Base-by-base conservation (phyloP, 1,284 basidiomycete species). In the Termitomyces sp. region DNA sequence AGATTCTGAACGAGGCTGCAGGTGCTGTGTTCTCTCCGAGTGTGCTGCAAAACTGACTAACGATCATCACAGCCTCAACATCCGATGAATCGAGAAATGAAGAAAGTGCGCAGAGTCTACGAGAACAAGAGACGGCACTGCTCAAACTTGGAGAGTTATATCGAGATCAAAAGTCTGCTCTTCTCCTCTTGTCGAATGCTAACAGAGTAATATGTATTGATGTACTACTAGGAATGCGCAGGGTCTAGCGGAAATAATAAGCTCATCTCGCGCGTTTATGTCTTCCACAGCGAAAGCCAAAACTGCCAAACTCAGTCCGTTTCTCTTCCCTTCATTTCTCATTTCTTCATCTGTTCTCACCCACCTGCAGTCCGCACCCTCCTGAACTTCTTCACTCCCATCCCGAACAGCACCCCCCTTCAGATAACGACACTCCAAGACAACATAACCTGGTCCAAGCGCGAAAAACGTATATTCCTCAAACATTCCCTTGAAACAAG, bases 251-350 rank as follows among this genome's bases (percentile, higher is more conserved):
- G 83, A 92, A 56, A 86, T 97, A 12, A 92, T 98, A 53, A 89
- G 86, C 0, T 81, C 89, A 31, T 96, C 93, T 0, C 79, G 94
- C 52, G 82, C 87, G 0, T 96, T 97, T 76, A 94, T 98, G 86
- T 89, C 91, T 0, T 89, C 90, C 13, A 94, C 94, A 1, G 95
- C 96, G 26, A 99, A 99, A 72, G 96, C 97, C 7, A 99, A 99
- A 75, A 98, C 96, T 0, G 95, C 96, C 2, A 98, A 98, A 75
- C 84, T 98, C 59, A 94, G 93, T 94, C 61, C 61, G 88, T 77
- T 15, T 19, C 21, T 15, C 34, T 31, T 1, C 24, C 3, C 31
- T 31, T 31, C 9, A 3, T 17, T 15, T 1, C 15, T 15, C 1
- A n/a, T 36, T 15, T 5, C 2, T 8, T 17, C 26, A 17, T 6